Percentiles rank a stretch among this genome's conserved stretches.
phyloP scores from a whole-genome alignment of 1,139 yeast species.

The Saccharomyces hybrid region DNA sequence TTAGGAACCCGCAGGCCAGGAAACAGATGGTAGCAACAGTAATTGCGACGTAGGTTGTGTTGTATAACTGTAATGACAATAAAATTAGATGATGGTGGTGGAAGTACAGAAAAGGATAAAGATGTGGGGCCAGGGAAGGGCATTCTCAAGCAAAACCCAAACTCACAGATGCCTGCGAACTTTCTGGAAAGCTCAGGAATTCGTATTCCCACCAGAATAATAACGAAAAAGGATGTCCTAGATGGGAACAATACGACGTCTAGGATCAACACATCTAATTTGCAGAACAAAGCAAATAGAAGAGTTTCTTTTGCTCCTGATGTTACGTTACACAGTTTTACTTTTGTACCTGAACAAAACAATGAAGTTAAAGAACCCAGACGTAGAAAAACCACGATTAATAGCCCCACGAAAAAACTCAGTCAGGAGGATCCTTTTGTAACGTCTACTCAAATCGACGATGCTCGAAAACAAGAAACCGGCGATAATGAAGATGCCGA shows the following conservation, averaged over 20 bases:
- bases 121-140: neutral
- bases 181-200: slow-evolving; percentile 25
- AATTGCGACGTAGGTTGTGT: neutral
- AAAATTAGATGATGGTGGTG: neutral
- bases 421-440: neutral
- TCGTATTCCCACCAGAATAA: slow-evolving; percentile 22
- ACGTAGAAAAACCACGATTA: slow-evolving; percentile 5
- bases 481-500: neutral
- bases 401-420: neutral
- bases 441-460: slow-evolving; percentile 24
- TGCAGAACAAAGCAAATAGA: slow-evolving; percentile 30
- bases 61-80: neutral
- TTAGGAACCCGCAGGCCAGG: neutral
- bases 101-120: neutral
- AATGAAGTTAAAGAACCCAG: slow-evolving; percentile 35
- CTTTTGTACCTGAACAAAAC: slow-evolving; percentile 36
- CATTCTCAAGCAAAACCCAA: neutral
- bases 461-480: slow-evolving; percentile 17
- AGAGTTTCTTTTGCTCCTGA: slow-evolving; percentile 74
- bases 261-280: slow-evolving; percentile 15
- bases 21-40: neutral
- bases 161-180: slow-evolving; percentile 33
- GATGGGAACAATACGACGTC: slow-evolving; percentile 28
- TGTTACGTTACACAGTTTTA: slow-evolving; percentile 62
- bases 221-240: slow-evolving; percentile 10